A percentile compares a stretch with the other conserved stretches of the same genome.
Evolutionary conservation across 2,329 filamentous ascomycete species (phyloP).

Genomic region (Beauveria sp.): DNA sequence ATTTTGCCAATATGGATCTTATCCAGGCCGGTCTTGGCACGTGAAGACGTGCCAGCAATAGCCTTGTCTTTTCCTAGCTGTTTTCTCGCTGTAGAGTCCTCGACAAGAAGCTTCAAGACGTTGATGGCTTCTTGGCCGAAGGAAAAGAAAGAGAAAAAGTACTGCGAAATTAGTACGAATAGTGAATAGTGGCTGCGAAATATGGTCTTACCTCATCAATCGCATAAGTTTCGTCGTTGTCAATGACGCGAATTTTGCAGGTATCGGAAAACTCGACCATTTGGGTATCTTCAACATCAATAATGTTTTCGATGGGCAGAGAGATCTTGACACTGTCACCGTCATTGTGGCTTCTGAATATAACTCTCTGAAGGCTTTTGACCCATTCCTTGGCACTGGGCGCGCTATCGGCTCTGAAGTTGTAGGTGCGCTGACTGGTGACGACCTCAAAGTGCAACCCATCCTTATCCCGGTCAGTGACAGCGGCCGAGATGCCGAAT

Average conservation of each 20-base stretch:
- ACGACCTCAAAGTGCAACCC: constrained; percentile 69
- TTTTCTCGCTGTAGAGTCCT: constrained; percentile 43
- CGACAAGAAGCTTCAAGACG: constrained; percentile 65
- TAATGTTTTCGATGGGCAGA: constrained; percentile 76
- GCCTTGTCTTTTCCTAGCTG: constrained; percentile 14
- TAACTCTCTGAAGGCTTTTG: constrained; percentile 84
- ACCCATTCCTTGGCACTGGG: constrained; percentile 95
- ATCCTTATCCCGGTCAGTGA: constrained; percentile 72
- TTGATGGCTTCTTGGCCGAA: constrained; percentile 76
- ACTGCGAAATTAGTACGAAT: constrained; percentile 39
- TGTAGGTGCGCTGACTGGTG: constrained; percentile 74
- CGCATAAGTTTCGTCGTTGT: constrained; percentile 88
- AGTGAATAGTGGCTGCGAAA: neutral
- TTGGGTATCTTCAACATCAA: constrained; percentile 86
- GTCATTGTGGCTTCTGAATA: constrained; percentile 92
- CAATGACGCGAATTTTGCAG: constrained; percentile 85
- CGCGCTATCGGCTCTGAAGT: constrained; percentile 81
- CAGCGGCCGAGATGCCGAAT: constrained; percentile 79
- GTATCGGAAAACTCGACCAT: constrained; percentile 91
- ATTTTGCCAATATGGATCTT: constrained; percentile 34
- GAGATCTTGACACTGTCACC: constrained; percentile 96
- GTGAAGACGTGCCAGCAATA: constrained; percentile 18
- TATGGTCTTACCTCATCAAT: constrained; percentile 69
- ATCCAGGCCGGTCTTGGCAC: constrained; percentile 18
- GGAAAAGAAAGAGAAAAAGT: constrained; percentile 94